Percentiles rank a stretch among this genome's conserved stretches.
Conservation (phyloP, 495 filamentous ascomycete genomes). For the Neurospora hispaniola region DNA sequence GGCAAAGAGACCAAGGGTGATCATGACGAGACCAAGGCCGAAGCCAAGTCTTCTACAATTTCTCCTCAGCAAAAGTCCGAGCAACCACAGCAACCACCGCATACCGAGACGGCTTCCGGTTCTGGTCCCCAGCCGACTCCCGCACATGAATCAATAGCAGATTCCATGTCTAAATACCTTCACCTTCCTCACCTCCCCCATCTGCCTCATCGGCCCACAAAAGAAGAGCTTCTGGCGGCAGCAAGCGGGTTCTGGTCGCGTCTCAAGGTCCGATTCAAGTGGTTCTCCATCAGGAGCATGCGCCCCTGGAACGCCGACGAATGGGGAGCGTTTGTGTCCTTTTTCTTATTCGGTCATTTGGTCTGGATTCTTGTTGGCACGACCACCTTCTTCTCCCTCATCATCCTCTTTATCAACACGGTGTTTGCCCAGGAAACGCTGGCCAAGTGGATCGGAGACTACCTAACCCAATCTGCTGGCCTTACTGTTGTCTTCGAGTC, state of each 20-base stretch:
- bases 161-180: slow-evolving; percentile 42
- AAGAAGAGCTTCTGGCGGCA: slow-evolving; percentile 85
- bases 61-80: slow-evolving; percentile 10
- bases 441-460: slow-evolving; percentile 87
- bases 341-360: slow-evolving; percentile 86
- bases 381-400: slow-evolving; percentile 89
- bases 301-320: slow-evolving; percentile 96
- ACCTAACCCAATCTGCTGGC: slow-evolving; percentile 87
- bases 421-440: slow-evolving; percentile 96
- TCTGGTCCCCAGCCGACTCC: slow-evolving; percentile 4
- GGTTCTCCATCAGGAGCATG: slow-evolving; percentile 89
- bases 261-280: slow-evolving; percentile 89
- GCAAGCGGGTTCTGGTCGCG: slow-evolving; percentile 89
- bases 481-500: slow-evolving; percentile 97
- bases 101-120: slow-evolving; percentile 8
- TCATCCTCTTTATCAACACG: slow-evolving; percentile 85
- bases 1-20: slow-evolving; percentile 20
- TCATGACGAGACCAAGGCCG: slow-evolving; percentile 12
- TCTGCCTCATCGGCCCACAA: slow-evolving; percentile 77
- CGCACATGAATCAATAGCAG: slow-evolving; percentile 23
- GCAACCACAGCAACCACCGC: not conserved
- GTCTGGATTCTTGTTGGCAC: slow-evolving; percentile 92
- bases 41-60: slow-evolving; percentile 2
- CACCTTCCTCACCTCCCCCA: slow-evolving; percentile 53
- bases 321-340: slow-evolving; percentile 88